phyloP scores from a whole-genome alignment of 768 basidiomycete species.

The Exsudoporus frostii region DNA sequence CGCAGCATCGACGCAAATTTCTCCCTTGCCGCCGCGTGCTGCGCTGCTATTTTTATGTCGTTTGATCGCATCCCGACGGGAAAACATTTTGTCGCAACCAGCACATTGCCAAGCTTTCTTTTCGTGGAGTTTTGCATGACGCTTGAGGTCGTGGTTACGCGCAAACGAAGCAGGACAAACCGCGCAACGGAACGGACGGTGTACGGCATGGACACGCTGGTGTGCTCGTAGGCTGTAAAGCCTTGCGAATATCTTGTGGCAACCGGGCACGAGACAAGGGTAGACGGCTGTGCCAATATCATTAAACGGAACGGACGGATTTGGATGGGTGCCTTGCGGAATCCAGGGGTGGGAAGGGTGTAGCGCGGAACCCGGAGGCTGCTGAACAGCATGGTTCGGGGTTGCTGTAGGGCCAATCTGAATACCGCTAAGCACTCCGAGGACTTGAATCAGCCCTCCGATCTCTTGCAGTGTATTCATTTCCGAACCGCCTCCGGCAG shows the following conservation, averaged over 20 bases:
- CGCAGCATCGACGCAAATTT: slow-evolving; percentile 54
- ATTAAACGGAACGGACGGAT: slow-evolving; percentile 28
- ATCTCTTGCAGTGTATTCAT: slow-evolving; percentile 69
- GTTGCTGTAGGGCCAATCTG: slow-evolving; percentile 52
- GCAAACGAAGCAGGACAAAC: slow-evolving; percentile 73
- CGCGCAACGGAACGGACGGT: slow-evolving; percentile 63
- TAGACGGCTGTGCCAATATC: slow-evolving; percentile 77
- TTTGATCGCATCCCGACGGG: slow-evolving; percentile 75
- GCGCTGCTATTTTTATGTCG: slow-evolving; percentile 66
- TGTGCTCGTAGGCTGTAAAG: slow-evolving; percentile 70
- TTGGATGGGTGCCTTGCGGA: slow-evolving; percentile 20
- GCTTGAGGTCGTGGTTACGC: slow-evolving; percentile 76
- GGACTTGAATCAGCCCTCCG: slow-evolving; percentile 76
- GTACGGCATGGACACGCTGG: slow-evolving; percentile 59
- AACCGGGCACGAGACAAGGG: slow-evolving; percentile 65
- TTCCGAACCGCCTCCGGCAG: slow-evolving; percentile 47
- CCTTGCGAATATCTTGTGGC: slow-evolving; percentile 66
- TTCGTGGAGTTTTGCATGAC: slow-evolving; percentile 71
- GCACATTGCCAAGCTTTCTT: slow-evolving; percentile 70
- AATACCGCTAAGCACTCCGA: slow-evolving; percentile 76
- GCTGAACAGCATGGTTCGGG: slow-evolving; percentile 23
- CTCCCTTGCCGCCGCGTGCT: slow-evolving; percentile 47
- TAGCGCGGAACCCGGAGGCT: slow-evolving; percentile 30
- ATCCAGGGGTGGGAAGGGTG: slow-evolving; percentile 33
- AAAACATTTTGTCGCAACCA: slow-evolving; percentile 73